These are phyloP conservation scores for Decorospora gaudefroyi DNA, from an alignment of 2,329 filamentous ascomycete species.

Conservation along the genomic window DNA sequence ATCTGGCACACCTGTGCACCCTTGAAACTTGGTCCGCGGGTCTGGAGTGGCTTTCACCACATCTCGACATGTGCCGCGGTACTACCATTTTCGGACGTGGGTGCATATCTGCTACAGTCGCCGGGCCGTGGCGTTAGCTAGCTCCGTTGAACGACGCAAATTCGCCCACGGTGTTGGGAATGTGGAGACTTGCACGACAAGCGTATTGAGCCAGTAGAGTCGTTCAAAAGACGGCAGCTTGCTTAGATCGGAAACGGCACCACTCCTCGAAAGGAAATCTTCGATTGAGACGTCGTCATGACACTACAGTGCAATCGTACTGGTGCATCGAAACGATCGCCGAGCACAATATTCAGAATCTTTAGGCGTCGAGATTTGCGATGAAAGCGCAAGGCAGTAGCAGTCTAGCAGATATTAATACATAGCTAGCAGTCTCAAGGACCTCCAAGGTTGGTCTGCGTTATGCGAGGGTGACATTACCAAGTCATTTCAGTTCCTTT, in stretches of 20 bases:
- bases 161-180: constrained; percentile 3
- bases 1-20: constrained; percentile 42
- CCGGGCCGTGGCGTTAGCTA: constrained; percentile 6
- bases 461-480: no score
- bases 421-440: no score
- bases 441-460: no score
- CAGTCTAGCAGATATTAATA: no score
- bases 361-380: no score
- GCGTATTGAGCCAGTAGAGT: constrained; percentile 1
- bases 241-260: constrained; percentile 1
- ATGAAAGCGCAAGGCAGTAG: no score
- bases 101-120: constrained; percentile 13
- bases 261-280: no score
- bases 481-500: no score
- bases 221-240: neutral
- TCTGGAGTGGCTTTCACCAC: neutral
- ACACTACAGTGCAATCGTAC: no score
- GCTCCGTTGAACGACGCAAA: constrained; percentile 5
- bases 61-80: constrained; percentile 4
- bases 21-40: constrained; percentile 20
- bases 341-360: no score
- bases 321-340: no score
- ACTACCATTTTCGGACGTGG: constrained; percentile 2
- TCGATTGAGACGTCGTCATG: no score
- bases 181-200: constrained; percentile 4